Conservation (phyloP, 2,329 filamentous ascomycete genomes). For the Botrytis elliptica region DNA sequence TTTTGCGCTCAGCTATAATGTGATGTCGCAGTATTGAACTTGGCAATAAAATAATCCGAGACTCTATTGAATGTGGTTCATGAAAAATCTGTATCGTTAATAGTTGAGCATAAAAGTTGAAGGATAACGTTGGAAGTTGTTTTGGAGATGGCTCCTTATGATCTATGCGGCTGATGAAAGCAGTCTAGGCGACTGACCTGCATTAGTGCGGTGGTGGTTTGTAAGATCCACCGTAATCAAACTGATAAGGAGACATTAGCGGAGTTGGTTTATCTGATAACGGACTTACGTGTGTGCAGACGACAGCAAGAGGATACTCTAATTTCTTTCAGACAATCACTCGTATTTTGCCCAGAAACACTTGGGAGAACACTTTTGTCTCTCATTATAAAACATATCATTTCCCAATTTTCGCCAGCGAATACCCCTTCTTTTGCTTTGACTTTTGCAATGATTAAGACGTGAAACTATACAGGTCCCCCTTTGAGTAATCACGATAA, state of each 20-base stretch:
- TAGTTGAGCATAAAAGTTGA: constrained; percentile 1
- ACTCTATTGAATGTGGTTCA: not conserved
- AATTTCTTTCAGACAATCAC: constrained; percentile 22
- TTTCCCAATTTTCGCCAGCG: not conserved
- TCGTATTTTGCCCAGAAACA: not conserved
- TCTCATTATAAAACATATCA: not conserved
- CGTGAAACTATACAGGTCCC: constrained; percentile 22
- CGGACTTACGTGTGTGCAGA: constrained; percentile 13
- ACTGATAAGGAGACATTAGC: constrained; percentile 16
- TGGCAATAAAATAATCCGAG: not conserved
- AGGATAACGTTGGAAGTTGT: constrained; percentile 5
- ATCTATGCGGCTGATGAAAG: constrained; percentile 25
- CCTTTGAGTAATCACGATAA: constrained; percentile 13
- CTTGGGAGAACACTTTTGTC: not conserved
- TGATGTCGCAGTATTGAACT: not conserved
- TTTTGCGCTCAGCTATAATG: constrained; percentile 26
- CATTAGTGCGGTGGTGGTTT: constrained; percentile 14
- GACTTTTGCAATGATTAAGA: constrained; percentile 25
- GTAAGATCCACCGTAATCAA: constrained; percentile 6
- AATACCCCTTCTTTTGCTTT: not conserved
- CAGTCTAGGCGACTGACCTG: constrained; percentile 1
- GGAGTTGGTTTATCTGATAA: constrained; percentile 6
- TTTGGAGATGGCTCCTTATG: constrained; percentile 7
- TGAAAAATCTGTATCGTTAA: constrained; percentile 6
- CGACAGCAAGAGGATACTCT: constrained; percentile 20